A percentile compares a stretch with the other conserved stretches of the same genome.
phyloP scores from a whole-genome alignment of 2,329 filamentous ascomycete genomes.

The Aspergillus costaricaensis region DNA sequence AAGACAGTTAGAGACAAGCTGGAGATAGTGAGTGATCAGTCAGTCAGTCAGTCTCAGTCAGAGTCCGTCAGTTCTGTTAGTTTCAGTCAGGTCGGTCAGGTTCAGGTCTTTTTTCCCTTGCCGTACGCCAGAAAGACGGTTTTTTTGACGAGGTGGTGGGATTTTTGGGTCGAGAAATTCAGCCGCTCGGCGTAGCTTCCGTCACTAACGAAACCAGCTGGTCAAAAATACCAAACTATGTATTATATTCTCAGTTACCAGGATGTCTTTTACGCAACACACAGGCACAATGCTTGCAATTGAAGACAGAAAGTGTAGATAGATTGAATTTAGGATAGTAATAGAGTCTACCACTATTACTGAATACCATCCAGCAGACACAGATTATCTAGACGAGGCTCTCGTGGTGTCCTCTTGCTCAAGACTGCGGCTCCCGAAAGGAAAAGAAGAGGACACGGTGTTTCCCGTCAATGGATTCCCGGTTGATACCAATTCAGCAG shows the following conservation, averaged over 20 bases:
- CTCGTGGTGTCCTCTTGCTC: background rate
- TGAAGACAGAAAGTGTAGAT: too few species aligned
- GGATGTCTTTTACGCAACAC: too few species aligned
- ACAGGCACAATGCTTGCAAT: too few species aligned
- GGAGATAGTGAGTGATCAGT: slow-evolving; percentile 2
- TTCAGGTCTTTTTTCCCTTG: background rate
- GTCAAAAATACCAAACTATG: background rate
- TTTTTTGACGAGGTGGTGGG: slow-evolving; percentile 31
- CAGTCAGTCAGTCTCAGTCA: slow-evolving; percentile 12
- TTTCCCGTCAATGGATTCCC: slow-evolving; percentile 22
- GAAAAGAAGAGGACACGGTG: slow-evolving; percentile 33
- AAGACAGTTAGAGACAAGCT: too few species aligned
- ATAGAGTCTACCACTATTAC: background rate
- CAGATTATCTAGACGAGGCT: background rate
- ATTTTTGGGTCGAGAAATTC: slow-evolving; percentile 42
- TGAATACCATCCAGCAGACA: background rate
- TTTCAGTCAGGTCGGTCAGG: slow-evolving; percentile 11
- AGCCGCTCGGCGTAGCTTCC: slow-evolving; percentile 40
- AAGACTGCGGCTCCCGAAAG: too few species aligned
- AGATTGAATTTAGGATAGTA: background rate
- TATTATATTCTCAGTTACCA: background rate
- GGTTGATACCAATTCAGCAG: background rate
- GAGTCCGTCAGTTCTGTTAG: background rate
- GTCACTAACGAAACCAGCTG: slow-evolving; percentile 31
- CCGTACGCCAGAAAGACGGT: slow-evolving; percentile 15